phyloP scores from a whole-genome alignment of 2,329 filamentous ascomycete species.

The Venturia oleaginea region DNA sequence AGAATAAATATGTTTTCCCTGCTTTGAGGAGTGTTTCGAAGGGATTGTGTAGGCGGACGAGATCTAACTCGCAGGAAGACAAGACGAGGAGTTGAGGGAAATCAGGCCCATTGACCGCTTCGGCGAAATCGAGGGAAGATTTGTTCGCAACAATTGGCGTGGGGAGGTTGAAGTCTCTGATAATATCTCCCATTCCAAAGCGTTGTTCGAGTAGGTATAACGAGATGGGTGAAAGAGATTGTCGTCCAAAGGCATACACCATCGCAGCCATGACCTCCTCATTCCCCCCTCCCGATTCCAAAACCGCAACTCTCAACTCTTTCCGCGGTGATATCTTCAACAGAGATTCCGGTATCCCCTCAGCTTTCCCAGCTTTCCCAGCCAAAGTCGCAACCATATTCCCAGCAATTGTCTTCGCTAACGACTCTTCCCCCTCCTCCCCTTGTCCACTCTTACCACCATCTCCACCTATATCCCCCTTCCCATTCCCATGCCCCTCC shows the following conservation, averaged over 20 bases:
- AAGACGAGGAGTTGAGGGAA: conserved; percentile 21
- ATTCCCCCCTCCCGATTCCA: conserved; percentile 22
- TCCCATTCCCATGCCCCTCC: neutral
- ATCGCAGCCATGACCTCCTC: conserved; percentile 24
- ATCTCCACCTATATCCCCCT: neutral
- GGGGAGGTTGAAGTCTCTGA: conserved; percentile 20
- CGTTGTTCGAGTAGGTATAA: conserved; percentile 21
- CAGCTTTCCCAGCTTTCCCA: neutral
- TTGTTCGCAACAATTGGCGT: neutral
- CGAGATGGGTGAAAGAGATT: conserved; percentile 18
- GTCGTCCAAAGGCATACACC: conserved; percentile 22
- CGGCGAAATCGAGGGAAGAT: conserved; percentile 13
- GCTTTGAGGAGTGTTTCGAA: conserved; percentile 19
- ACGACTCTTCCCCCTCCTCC: neutral
- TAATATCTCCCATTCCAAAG: conserved; percentile 21
- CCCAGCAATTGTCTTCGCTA: neutral
- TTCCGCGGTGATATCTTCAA: neutral
- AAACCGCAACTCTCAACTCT: conserved; percentile 13
- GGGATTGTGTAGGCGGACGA: conserved; percentile 16
- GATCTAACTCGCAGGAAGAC: conserved; percentile 22
- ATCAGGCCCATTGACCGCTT: conserved; percentile 9
- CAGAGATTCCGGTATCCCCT: neutral
- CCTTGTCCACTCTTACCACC: neutral
- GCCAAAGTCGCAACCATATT: neutral
- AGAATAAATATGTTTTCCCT: conserved; percentile 22